Conservation (phyloP, 1,284 basidiomycete species). For the Crucibulum parvulum region DNA sequence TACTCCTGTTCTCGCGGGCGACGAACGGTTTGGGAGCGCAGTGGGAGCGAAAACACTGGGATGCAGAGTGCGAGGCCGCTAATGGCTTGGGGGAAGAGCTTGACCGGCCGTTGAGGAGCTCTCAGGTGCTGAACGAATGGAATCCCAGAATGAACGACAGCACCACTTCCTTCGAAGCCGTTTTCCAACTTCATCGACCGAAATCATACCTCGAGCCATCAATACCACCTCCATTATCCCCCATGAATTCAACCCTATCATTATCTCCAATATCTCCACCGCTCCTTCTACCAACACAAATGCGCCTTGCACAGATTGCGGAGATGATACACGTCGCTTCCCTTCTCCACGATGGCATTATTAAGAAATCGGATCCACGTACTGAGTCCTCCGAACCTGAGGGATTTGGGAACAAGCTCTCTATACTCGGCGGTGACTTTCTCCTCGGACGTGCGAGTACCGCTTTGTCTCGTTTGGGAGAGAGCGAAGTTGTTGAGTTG, state of each 20-base stretch:
- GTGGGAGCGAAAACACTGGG: conserved; percentile 58
- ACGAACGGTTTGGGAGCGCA: conserved; percentile 86
- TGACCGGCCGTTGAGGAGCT: conserved; percentile 73
- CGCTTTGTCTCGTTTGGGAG: conserved; percentile 87
- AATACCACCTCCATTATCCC: conserved; percentile 20
- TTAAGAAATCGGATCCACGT: conserved; percentile 66
- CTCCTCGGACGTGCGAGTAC: conserved; percentile 92
- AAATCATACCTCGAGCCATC: conserved; percentile 13
- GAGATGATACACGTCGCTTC: conserved; percentile 99
- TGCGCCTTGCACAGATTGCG: conserved; percentile 93
- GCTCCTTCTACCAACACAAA: conserved; percentile 82
- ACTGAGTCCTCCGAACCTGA: conserved; percentile 64
- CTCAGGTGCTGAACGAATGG: conserved; percentile 85
- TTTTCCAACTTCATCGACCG: conserved; percentile 47
- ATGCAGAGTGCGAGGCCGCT: conserved; percentile 61
- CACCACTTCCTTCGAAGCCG: conserved; percentile 49
- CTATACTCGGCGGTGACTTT: conserved; percentile 96
- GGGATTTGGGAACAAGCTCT: conserved; percentile 96
- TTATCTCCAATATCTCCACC: conserved; percentile 40
- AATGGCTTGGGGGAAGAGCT: conserved; percentile 58
- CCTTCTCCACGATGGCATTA: conserved; percentile 94
- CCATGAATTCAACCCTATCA: conserved; percentile 22
- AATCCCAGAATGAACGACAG: conserved; percentile 83
- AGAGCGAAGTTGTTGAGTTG: conserved; percentile 91
- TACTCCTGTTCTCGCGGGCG: conserved; percentile 90